A percentile compares a stretch with the other conserved stretches of the same genome.
phyloP scores from a whole-genome alignment of 1,139 yeast species.

The Saccharomyces hybrid region DNA sequence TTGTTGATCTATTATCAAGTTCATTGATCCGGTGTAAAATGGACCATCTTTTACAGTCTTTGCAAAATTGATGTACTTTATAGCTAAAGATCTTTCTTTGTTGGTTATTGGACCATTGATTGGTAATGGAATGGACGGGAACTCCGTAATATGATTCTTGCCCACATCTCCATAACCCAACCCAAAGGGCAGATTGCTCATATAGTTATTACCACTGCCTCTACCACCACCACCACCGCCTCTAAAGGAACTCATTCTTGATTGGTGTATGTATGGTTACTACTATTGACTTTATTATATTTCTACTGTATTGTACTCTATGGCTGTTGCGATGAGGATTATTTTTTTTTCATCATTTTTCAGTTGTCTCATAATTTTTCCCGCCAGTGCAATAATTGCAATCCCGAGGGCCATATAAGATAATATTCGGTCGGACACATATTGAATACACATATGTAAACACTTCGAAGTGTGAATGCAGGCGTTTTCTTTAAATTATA shows the following conservation, averaged over 20 bases:
- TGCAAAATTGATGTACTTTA: slow-evolving; percentile 53
- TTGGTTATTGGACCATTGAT: slow-evolving; percentile 55
- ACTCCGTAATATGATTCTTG: slow-evolving; percentile 21
- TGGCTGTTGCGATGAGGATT: slow-evolving; percentile 2
- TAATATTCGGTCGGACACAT: no score
- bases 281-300: not conserved
- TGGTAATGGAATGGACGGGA: slow-evolving; percentile 44
- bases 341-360: not conserved
- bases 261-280: not conserved
- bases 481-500: no score
- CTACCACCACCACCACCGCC: slow-evolving; percentile 27
- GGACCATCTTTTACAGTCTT: slow-evolving; percentile 64
- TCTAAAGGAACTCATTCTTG: slow-evolving; percentile 37
- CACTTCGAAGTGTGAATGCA: no score
- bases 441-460: no score
- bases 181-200: slow-evolving; percentile 54
- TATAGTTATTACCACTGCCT: slow-evolving; percentile 25
- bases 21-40: slow-evolving; percentile 56
- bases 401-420: no score
- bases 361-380: not conserved
- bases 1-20: slow-evolving; percentile 25
- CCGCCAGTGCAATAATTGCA: not conserved
- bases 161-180: slow-evolving; percentile 54
- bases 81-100: slow-evolving; percentile 52
- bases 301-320: not conserved